Evolutionary conservation across 2,329 filamentous ascomycete genomes (phyloP).

Genomic region (Diaporthe vexans): DNA sequence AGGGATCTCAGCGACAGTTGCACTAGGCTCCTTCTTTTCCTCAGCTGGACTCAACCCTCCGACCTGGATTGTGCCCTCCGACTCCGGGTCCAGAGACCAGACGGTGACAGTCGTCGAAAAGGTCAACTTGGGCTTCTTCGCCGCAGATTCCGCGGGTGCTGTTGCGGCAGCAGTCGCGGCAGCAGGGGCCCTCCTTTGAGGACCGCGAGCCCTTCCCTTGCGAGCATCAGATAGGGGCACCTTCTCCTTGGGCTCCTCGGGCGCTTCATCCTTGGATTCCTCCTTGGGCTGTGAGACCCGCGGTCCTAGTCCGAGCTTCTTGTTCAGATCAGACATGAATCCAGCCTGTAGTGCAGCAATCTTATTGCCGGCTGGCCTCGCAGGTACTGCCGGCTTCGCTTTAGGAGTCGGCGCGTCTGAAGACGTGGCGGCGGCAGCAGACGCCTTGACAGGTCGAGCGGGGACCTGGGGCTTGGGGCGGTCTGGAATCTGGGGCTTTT

Average conservation of each 20-base stretch:
- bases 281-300: conserved; percentile 76
- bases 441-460: conserved; percentile 71
- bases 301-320: conserved; percentile 88
- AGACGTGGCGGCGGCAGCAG: conserved; percentile 56
- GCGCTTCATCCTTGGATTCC: conserved; percentile 71
- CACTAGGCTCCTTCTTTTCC: conserved; percentile 32
- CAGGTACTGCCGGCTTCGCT: conserved; percentile 86
- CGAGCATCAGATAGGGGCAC: conserved; percentile 88
- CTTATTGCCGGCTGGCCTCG: conserved; percentile 83
- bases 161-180: conserved; percentile 47
- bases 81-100: conserved; percentile 67
- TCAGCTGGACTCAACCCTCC: conserved; percentile 19
- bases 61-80: conserved; percentile 60
- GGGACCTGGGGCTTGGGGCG: conserved; percentile 74
- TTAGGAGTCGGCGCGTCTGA: conserved; percentile 67
- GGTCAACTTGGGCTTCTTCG: conserved; percentile 56
- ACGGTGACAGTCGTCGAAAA: conserved; percentile 63
- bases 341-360: conserved; percentile 92
- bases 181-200: conserved; percentile 68
- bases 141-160: conserved; percentile 48
- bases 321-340: conserved; percentile 94
- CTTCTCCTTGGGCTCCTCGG: conserved; percentile 75
- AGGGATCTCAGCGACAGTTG: conserved; percentile 12
- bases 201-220: conserved; percentile 90
- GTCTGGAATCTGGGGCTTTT: conserved; percentile 62